Base-by-base conservation (phyloP, 2,329 filamentous ascomycete genomes). In the Fonsecaea erecta region DNA sequence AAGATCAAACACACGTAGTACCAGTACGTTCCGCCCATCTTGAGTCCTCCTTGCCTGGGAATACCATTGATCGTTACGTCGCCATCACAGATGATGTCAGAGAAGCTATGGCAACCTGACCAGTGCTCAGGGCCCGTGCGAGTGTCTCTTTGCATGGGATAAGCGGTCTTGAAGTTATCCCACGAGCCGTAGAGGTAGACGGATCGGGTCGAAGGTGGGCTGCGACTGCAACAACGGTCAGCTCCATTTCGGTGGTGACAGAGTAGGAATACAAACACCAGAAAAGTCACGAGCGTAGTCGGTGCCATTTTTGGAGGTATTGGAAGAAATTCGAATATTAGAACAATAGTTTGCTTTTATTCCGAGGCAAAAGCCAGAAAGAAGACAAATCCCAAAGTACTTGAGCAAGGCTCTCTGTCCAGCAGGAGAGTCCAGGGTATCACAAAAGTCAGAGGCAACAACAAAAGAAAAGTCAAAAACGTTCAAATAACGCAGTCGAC, bases 1-100 rank as follows among this genome's bases (percentile, higher is more conserved):
- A 32, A 48, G 32, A 26, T 54, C 37, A 54, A 52, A 84, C 90
- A 79, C 82, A 96, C 92, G 79, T 95, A 97, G 82, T 96, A 98
- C 85, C 94, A 97, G 78, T 97, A 97, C 16, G 90, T 95, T 66
- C 90, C 88, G 52, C 93, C 93, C 91, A 97, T 97, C 77, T 90
- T 95, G 69, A 97, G 84, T 59, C 90, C 93, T 64, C 93, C 93
- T 71, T 86, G 86, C 72, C 92, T 86, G 14, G 71, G 71, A 21
- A 30, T 40, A 72, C 86, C 86, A 82, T 79, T 26, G 48, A n/a
- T 77, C 77, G 58, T 80, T 82, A 71, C 80, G 82, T 89, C 84
- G 63, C 92, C 91, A 77, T 96, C 92, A 73, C 89, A 92, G 72
- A 92, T 88, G 74, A 96, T 95, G 76, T 95, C 88, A 68, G 89